Evolutionary conservation across 345 rosid species (phyloP).

Genomic region (Melaleuca quinquenervia): DNA sequence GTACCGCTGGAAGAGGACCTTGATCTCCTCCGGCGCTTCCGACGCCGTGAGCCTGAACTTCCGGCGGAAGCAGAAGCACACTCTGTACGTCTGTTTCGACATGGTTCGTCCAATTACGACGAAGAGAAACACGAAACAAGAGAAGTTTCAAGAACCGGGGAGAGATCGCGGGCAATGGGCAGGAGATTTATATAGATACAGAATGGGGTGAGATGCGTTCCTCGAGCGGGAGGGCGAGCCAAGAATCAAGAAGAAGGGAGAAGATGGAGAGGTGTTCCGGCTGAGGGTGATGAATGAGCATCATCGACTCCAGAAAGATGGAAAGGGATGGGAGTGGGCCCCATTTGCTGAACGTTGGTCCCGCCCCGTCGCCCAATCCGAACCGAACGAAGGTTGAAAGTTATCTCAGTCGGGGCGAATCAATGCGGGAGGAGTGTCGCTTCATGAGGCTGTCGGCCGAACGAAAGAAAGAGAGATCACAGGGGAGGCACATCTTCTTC

Average conservation of each 20-base stretch:
- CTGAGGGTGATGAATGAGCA: neutral
- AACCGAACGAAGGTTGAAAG: neutral
- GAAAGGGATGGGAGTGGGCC: neutral
- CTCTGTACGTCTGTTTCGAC: slow-evolving; percentile 26
- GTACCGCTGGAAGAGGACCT: slow-evolving; percentile 16
- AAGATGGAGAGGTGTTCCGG: neutral
- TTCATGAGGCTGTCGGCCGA: neutral
- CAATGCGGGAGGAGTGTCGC: neutral
- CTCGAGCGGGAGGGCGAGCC: neutral
- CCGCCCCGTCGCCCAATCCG: neutral
- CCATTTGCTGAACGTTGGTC: neutral
- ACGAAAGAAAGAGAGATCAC: neutral
- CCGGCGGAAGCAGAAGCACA: slow-evolving; percentile 50
- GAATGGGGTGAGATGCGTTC: neutral
- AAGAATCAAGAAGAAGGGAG: neutral
- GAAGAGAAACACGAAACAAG: neutral
- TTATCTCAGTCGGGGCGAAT: neutral
- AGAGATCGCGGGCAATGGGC: neutral
- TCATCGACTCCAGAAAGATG: neutral
- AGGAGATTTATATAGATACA: neutral
- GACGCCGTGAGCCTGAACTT: slow-evolving; percentile 24
- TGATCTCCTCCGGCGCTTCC: slow-evolving; percentile 34
- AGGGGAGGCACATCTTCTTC: neutral
- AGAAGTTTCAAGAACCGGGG: neutral
- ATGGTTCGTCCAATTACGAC: neutral